A percentile compares a stretch with the other conserved stretches of the same genome.
Conservation (phyloP, 2,329 filamentous ascomycete genomes). For the Fusarium anguioides region DNA sequence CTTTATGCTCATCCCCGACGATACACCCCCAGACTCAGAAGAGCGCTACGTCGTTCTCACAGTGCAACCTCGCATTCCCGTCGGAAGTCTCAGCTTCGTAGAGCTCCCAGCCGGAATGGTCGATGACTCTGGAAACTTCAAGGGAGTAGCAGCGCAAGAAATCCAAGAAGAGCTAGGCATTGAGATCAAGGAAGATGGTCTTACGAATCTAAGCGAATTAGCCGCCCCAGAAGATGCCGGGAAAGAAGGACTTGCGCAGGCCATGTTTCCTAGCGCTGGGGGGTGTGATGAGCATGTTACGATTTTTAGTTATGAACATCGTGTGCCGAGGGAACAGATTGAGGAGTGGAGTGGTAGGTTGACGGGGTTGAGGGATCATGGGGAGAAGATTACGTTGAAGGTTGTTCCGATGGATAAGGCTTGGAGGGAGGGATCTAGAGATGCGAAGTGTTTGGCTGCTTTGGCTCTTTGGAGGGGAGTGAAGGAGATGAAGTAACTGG, state of each 20-base stretch:
- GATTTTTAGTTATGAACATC: constrained; percentile 67
- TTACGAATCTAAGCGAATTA: constrained; percentile 65
- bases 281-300: constrained; percentile 71
- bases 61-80: constrained; percentile 68
- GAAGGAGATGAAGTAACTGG: constrained; percentile 57
- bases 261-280: constrained; percentile 68
- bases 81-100: constrained; percentile 64
- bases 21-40: constrained; percentile 51
- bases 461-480: constrained; percentile 69
- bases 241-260: constrained; percentile 55
- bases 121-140: constrained; percentile 64
- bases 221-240: constrained; percentile 50
- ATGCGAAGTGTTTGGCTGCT: constrained; percentile 70
- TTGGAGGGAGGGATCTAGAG: constrained; percentile 67
- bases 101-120: constrained; percentile 71
- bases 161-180: constrained; percentile 70
- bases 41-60: constrained; percentile 69
- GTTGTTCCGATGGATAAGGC: constrained; percentile 66
- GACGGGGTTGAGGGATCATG: constrained; percentile 67
- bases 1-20: constrained; percentile 65
- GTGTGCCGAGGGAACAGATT: constrained; percentile 61
- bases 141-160: constrained; percentile 68
- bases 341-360: constrained; percentile 66
- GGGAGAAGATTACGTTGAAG: constrained; percentile 72
- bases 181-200: constrained; percentile 58